phyloP scores from a whole-genome alignment of 2,329 filamentous ascomycete species.

The Stagonosporopsis cucurbitacearum region DNA sequence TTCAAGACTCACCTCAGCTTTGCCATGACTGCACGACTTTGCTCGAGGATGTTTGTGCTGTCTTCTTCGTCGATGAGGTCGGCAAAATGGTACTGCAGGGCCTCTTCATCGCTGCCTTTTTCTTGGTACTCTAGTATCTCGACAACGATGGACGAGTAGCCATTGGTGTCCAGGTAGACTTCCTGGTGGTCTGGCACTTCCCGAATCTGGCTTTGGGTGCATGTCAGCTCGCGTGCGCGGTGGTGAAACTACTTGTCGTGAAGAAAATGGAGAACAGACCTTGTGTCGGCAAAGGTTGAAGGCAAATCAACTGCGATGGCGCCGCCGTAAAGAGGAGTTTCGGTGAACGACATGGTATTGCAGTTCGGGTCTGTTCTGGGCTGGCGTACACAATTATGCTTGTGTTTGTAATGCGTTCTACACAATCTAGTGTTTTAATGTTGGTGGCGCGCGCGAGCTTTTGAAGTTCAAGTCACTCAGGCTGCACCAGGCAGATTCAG shows the following conservation, averaged over 20 bases:
- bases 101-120: constrained; percentile 71
- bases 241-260: constrained; percentile 7
- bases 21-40: constrained; percentile 36
- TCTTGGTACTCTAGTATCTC: constrained; percentile 87
- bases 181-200: constrained; percentile 89
- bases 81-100: constrained; percentile 59
- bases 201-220: constrained; percentile 65
- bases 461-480: constrained; percentile 31
- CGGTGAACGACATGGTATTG: constrained; percentile 62
- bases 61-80: constrained; percentile 54
- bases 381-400: constrained; percentile 11
- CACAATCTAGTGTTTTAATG: constrained; percentile 34
- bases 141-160: constrained; percentile 86
- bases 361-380: neutral
- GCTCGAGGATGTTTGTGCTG: constrained; percentile 43
- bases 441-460: constrained; percentile 21
- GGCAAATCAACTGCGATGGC: constrained; percentile 74
- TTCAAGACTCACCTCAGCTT: constrained; percentile 48
- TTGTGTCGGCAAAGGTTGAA: constrained; percentile 72
- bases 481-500: constrained; percentile 47
- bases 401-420: constrained; percentile 12
- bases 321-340: constrained; percentile 72
- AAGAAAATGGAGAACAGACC: constrained; percentile 56
- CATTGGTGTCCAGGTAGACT: constrained; percentile 83
- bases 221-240: constrained; percentile 13